Evolutionary conservation across 2,329 filamentous ascomycete species (phyloP), one percentile per base, ranked within the genome.

Genomic region (Alternaria panax): DNA sequence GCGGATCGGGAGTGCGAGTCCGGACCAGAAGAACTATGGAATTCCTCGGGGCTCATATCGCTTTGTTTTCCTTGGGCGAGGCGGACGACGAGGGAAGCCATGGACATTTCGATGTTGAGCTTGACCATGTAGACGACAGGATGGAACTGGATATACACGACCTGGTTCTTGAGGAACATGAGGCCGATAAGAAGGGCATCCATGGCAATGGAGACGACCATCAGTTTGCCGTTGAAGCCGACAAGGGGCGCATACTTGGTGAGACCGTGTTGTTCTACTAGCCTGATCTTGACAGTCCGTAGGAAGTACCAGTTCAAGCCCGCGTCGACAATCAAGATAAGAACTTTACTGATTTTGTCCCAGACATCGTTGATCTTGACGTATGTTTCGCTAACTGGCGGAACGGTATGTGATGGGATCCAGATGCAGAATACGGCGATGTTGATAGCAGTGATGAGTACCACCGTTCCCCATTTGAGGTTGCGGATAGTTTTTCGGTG

Each of bases 291-390:
- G 22, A 82, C 79, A 4, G 73, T 79, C 14, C 65, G 66, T 3
- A 86, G 74, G 64, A 87, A 87, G 62, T 84, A 85, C 69, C 76
- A 81, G 57, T 86, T 87, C n/a, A 87, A 78, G 0, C 66, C 71
- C 1, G 78, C 82, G 57, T 87, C 84, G 7, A 86, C 77, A 1
- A 84, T 48, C 3, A 85, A 69, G 60, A 85, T 85, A 3, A 86
- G 74, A 1, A 81, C 77, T 61, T 87, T 87, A 14, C 84, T 83
- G 25, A 80, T 73, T 24, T 83, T 80, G 51, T 87, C 84, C 84
- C 84, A 87, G 24, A 83, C 72, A 0, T 79, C 69, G 62, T 86
- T 86, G 55, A 86, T 72, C 0, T 65, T 54, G 6, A 84, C 78
- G 42, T 80, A 85, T 1, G 65, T 69, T 2, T 77, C 48, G 32